phyloP scores from a whole-genome alignment of 257 asterid genomes.

The Cordia subcordata region DNA sequence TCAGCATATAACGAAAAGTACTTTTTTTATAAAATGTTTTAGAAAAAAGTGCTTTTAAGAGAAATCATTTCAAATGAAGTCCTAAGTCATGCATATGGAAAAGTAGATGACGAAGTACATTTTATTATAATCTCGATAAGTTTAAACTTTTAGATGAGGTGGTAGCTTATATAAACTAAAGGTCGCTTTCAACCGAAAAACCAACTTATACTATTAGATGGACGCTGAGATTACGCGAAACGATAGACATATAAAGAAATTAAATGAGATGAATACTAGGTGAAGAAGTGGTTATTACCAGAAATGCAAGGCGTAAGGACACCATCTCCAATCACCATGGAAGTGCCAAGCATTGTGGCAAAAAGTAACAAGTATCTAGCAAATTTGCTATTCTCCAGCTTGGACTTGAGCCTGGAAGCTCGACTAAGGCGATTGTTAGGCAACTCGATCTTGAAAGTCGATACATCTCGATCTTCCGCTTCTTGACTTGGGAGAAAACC shows the following conservation, averaged over 20 bases:
- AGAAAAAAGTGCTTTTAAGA: no score
- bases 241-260: background rate
- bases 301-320: conserved; percentile 81
- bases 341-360: conserved; percentile 63
- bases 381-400: conserved; percentile 41
- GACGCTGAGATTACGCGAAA: background rate
- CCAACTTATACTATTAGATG: no score
- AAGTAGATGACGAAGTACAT: no score
- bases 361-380: conserved; percentile 51
- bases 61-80: no score
- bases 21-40: no score
- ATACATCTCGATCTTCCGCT: conserved; percentile 55
- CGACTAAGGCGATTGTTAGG: conserved; percentile 42
- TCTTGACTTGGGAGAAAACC: conserved; percentile 64
- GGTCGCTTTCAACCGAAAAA: no score
- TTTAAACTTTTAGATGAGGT: no score
- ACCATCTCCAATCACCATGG: conserved; percentile 87
- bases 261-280: no score
- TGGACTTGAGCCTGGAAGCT: conserved; percentile 43
- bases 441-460: conserved; percentile 45
- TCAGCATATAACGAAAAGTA: no score
- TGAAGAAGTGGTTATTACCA: conserved; percentile 19
- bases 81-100: no score
- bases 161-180: no score
- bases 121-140: no score